Conservation (phyloP, 768 basidiomycete species). For the Phlebiopsis gigantea region DNA sequence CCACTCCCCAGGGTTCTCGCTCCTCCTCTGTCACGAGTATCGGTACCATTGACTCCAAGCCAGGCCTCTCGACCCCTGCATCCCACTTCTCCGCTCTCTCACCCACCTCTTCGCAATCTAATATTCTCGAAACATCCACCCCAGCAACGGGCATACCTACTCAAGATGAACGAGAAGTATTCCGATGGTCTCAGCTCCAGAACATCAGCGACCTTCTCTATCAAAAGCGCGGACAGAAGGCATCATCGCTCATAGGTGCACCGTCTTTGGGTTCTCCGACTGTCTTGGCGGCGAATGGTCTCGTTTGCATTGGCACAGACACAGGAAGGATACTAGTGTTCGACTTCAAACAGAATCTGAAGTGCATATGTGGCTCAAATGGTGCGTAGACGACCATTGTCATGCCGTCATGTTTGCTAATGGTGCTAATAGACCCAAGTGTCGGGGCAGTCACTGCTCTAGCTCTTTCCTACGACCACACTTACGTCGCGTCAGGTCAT, state of each 20-base stretch:
- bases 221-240: constrained; percentile 48
- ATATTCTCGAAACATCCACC: constrained; percentile 29
- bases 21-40: constrained; percentile 37
- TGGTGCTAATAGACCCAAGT: constrained; percentile 38
- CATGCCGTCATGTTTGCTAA: not conserved
- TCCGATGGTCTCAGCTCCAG: constrained; percentile 71
- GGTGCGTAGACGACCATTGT: constrained; percentile 38
- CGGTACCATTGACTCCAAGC: constrained; percentile 39
- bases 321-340: constrained; percentile 76
- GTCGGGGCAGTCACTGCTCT: constrained; percentile 84
- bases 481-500: constrained; percentile 88
- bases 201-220: constrained; percentile 55
- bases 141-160: constrained; percentile 19
- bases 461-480: constrained; percentile 89
- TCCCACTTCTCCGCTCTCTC: constrained; percentile 73
- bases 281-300: constrained; percentile 77
- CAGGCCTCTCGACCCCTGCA: constrained; percentile 46
- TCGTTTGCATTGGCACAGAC: constrained; percentile 86
- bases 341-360: constrained; percentile 85
- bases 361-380: constrained; percentile 64
- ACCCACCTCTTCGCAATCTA: constrained; percentile 57
- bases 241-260: constrained; percentile 55
- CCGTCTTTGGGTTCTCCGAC: constrained; percentile 63
- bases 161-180: constrained; percentile 44
- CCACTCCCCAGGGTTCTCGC: constrained; percentile 44